phyloP scores from a whole-genome alignment of 2,329 filamentous ascomycete genomes.

The Teratosphaeria nubilosa region DNA sequence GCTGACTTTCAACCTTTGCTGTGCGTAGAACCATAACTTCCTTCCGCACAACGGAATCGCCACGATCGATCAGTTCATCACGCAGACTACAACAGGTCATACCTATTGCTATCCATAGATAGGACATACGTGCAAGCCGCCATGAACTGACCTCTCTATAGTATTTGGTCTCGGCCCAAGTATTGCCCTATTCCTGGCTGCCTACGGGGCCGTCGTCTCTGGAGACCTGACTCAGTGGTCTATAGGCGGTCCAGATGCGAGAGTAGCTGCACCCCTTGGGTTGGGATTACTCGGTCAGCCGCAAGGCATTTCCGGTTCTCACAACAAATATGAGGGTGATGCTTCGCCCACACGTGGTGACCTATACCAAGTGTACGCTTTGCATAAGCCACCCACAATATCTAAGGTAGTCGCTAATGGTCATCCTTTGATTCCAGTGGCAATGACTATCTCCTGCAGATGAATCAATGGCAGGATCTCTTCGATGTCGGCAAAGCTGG shows the following conservation, averaged over 20 bases:
- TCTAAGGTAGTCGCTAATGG: not conserved
- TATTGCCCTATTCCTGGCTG: constrained; percentile 22
- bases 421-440: not conserved
- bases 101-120: not conserved
- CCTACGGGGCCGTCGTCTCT: constrained; percentile 23
- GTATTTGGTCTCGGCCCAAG: constrained; percentile 8
- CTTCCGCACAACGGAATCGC: constrained; percentile 24
- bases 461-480: not conserved
- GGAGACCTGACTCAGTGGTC: constrained; percentile 20
- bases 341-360: constrained; percentile 23
- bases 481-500: not conserved
- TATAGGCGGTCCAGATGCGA: constrained; percentile 14
- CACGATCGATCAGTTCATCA: constrained; percentile 26
- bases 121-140: not conserved
- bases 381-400: not conserved
- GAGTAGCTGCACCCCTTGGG: not conserved
- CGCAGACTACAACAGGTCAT: constrained; percentile 10
- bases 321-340: constrained; percentile 28
- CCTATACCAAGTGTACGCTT: constrained; percentile 12
- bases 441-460: not conserved
- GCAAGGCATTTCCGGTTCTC: constrained; percentile 14
- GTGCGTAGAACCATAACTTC: constrained; percentile 10
- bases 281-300: constrained; percentile 4
- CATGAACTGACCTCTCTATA: not conserved
- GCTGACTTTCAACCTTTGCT: not conserved